These are phyloP conservation scores for Eutreptiella sp. DNA, from an alignment of 208 protist species.

Conservation along the genomic window DNA sequence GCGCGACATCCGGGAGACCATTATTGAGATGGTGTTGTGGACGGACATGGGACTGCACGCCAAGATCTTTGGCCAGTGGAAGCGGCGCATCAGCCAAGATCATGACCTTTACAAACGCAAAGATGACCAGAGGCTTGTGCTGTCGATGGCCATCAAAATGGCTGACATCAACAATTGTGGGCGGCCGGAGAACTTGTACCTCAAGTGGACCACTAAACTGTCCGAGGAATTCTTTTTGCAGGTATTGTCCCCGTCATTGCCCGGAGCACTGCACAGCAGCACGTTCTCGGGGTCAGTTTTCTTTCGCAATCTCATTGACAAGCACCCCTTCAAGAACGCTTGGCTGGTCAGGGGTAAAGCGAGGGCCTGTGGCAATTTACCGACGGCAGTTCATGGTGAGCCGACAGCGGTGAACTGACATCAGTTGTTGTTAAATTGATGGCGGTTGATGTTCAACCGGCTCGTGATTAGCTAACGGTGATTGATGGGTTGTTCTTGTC, in stretches of 20 bases:
- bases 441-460: too few species aligned
- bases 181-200: conserved; percentile 67
- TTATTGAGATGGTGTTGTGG: conserved; percentile 84
- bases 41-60: conserved; percentile 85
- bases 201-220: conserved; percentile 76
- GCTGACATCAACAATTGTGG: conserved; percentile 89
- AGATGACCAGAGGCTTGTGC: conserved; percentile 71
- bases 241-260: too few species aligned
- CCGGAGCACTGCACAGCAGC: not conserved
- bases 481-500: too few species aligned
- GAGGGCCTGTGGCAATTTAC: too few species aligned
- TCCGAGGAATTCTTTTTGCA: conserved; percentile 86
- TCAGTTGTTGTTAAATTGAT: too few species aligned
- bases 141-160: conserved; percentile 84
- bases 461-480: too few species aligned
- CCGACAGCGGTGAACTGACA: too few species aligned
- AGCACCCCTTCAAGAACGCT: too few species aligned
- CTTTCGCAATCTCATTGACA: too few species aligned
- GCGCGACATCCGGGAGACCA: conserved; percentile 67
- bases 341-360: too few species aligned
- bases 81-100: conserved; percentile 53
- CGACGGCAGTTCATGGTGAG: too few species aligned
- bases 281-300: too few species aligned
- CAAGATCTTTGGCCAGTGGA: conserved; percentile 64
- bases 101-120: conserved; percentile 52